Evolutionary conservation across 1,284 basidiomycete genomes (phyloP).

Genomic region (Fomitopsis palustris): DNA sequence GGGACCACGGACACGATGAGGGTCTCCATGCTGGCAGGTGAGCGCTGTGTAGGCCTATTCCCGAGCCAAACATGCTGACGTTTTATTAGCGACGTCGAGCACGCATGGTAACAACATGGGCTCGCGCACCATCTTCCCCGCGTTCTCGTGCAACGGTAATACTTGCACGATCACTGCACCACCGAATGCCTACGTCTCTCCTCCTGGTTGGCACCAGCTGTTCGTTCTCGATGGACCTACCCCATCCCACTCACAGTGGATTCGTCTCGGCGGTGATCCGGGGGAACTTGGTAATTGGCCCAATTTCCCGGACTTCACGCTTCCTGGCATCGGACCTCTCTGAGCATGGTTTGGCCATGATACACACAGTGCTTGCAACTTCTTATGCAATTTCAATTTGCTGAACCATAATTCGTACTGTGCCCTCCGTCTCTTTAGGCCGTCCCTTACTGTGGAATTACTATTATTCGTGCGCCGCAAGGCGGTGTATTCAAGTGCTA

Average conservation of each 20-base stretch:
- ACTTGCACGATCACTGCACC: slow-evolving; percentile 67
- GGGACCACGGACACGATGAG: slow-evolving; percentile 53
- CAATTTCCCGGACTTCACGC: slow-evolving; percentile 54
- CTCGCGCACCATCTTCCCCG: slow-evolving; percentile 64
- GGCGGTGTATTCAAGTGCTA: too few relatives aligned
- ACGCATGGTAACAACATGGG: slow-evolving; percentile 72
- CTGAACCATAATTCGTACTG: too few relatives aligned
- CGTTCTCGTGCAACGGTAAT: slow-evolving; percentile 56
- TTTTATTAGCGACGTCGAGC: slow-evolving; percentile 57
- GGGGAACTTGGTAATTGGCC: slow-evolving; percentile 67
- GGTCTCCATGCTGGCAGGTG: slow-evolving; percentile 62
- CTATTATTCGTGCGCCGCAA: too few relatives aligned
- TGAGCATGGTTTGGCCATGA: too few relatives aligned
- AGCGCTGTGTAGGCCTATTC: slow-evolving; percentile 10
- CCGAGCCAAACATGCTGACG: background rate
- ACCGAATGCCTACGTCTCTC: slow-evolving; percentile 61
- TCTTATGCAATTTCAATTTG: too few relatives aligned
- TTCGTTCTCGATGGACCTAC: slow-evolving; percentile 74
- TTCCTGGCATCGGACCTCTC: slow-evolving; percentile 44
- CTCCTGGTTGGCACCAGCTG: slow-evolving; percentile 74
- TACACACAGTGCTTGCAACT: too few relatives aligned
- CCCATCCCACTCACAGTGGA: slow-evolving; percentile 66
- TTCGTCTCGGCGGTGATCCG: slow-evolving; percentile 75
- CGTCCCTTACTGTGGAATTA: too few relatives aligned
- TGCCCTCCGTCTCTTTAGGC: too few relatives aligned